phyloP scores from a whole-genome alignment of 139 green algal genomes.

The Eudorina sp. region DNA sequence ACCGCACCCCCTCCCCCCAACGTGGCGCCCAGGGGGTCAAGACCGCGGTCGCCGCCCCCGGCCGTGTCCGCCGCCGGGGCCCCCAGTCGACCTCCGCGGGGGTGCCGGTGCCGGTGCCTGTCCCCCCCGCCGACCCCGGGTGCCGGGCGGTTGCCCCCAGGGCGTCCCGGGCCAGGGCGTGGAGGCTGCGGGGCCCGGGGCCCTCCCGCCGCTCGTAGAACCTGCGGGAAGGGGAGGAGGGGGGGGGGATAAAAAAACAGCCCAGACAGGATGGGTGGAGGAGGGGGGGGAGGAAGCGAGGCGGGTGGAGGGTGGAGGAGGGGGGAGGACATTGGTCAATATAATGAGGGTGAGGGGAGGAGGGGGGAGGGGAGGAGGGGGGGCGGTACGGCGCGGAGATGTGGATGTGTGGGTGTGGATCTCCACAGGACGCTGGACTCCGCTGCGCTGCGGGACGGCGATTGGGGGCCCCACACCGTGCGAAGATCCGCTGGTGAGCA shows the following conservation, averaged over 20 bases:
- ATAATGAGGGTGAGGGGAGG: too few species aligned
- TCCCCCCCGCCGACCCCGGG: background rate
- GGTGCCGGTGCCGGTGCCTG: background rate
- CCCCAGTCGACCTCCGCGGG: background rate
- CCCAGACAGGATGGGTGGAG: background rate
- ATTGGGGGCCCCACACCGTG: too few species aligned
- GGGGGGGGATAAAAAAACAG: background rate
- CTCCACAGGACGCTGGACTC: too few species aligned
- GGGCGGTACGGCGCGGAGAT: too few species aligned
- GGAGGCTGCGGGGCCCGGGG: background rate
- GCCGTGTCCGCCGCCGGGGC: background rate
- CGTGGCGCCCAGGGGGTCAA: background rate
- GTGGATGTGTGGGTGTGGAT: too few species aligned
- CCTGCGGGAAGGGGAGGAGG: background rate
- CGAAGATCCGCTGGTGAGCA: too few species aligned
- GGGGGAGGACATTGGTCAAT: too few species aligned
- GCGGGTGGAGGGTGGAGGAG: background rate
- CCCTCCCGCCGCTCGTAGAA: conserved; percentile 29
- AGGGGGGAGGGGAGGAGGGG: too few species aligned
- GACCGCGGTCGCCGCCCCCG: background rate
- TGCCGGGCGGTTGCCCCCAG: background rate
- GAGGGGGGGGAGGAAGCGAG: background rate
- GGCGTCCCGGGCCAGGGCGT: background rate
- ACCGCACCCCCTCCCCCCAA: background rate
- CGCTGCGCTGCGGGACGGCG: too few species aligned